Conservation (phyloP, 1,139 yeast species). For the Scheffersomyces stambukii region DNA sequence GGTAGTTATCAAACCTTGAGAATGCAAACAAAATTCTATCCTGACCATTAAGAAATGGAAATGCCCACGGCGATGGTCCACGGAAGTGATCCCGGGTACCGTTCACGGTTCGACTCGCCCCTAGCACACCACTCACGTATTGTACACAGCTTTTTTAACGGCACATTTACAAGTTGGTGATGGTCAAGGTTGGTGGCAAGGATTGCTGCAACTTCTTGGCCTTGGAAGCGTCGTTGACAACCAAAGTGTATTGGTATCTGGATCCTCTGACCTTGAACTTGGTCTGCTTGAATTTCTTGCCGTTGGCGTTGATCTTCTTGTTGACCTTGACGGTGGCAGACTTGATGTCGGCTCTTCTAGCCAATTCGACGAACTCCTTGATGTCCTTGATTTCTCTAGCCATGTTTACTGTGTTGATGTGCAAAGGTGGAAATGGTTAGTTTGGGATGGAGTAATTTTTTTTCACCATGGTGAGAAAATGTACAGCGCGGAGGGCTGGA, state of each 20-base stretch:
- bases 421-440: constrained; percentile 23
- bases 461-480: no score
- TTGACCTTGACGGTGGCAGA: constrained; percentile 87
- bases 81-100: no score
- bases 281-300: constrained; percentile 87
- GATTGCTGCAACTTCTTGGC: constrained; percentile 98
- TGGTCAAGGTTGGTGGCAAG: constrained; percentile 90
- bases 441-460: constrained; percentile 3
- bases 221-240: constrained; percentile 93
- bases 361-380: constrained; percentile 96
- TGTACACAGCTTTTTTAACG: neutral
- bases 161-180: constrained; percentile 56
- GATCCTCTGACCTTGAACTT: constrained; percentile 99
- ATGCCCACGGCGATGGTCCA: no score
- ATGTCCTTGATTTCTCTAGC: constrained; percentile 84
- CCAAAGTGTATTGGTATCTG: constrained; percentile 91
- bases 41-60: no score
- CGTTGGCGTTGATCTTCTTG: constrained; percentile 81
- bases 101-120: neutral
- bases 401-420: constrained; percentile 16
- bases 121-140: neutral
- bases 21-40: no score
- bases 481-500: no score
- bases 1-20: no score
- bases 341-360: constrained; percentile 96